These are phyloP conservation scores for Trichothecium roseum DNA, from an alignment of 2,329 filamentous ascomycete genomes.

Conservation along the genomic window DNA sequence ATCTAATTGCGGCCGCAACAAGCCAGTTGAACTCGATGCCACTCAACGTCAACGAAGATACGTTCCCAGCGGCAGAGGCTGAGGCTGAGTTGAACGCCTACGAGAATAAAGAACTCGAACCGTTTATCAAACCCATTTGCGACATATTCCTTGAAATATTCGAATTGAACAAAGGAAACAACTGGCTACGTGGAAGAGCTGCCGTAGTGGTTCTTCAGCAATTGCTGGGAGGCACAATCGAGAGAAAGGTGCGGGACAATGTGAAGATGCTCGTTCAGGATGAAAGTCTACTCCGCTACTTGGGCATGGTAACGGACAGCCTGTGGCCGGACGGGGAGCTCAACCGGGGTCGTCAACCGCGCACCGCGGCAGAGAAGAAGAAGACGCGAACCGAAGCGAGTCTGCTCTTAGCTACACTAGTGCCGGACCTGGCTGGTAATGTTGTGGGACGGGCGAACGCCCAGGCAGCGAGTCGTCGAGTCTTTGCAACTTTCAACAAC, in stretches of 20 bases:
- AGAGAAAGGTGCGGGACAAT: conserved; percentile 85
- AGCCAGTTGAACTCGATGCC: conserved; percentile 50
- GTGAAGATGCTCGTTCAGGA: conserved; percentile 66
- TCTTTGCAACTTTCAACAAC: conserved; percentile 90
- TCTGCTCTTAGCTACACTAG: conserved; percentile 75
- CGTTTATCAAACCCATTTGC: conserved; percentile 96
- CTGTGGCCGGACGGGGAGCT: conserved; percentile 71
- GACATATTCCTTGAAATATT: conserved; percentile 96
- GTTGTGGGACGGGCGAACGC: conserved; percentile 92
- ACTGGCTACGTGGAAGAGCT: conserved; percentile 90
- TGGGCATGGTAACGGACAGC: conserved; percentile 59
- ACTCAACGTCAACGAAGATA: conserved; percentile 40
- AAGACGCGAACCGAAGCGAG: conserved; percentile 80
- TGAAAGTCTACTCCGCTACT: conserved; percentile 65
- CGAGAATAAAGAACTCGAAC: conserved; percentile 79
- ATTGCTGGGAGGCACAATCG: conserved; percentile 88
- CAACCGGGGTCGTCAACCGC: conserved; percentile 36
- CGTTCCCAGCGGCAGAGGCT: conserved; percentile 56
- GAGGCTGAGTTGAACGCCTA: conserved; percentile 92
- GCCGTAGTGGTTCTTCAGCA: conserved; percentile 96
- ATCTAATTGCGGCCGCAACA: conserved; percentile 69
- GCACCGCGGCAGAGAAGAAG: conserved; percentile 64
- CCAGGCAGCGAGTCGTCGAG: conserved; percentile 74
- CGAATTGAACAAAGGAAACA: conserved; percentile 87
- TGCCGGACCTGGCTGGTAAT: conserved; percentile 84